Conservation (phyloP, 2,329 filamentous ascomycete species). For the Bisporella sp. region DNA sequence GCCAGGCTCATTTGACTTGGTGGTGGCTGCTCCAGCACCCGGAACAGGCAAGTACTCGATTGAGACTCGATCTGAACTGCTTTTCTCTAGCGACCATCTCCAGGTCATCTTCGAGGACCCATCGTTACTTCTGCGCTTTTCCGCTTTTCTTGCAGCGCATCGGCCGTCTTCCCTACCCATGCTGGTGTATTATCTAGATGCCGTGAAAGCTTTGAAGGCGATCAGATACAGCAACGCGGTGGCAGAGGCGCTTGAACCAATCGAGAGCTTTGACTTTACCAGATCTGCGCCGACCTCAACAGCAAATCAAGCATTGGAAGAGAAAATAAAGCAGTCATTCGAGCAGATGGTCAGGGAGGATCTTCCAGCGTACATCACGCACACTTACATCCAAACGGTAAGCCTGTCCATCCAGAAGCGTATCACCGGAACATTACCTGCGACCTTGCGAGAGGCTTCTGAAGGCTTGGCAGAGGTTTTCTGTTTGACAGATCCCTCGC, state of each 20-base stretch:
- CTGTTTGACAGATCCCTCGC: constrained; percentile 67
- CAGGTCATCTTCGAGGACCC: constrained; percentile 58
- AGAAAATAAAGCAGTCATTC: constrained; percentile 59
- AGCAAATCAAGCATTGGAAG: constrained; percentile 50
- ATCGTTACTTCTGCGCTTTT: constrained; percentile 56
- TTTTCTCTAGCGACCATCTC: constrained; percentile 62
- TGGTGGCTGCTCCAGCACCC: constrained; percentile 33
- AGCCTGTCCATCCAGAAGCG: constrained; percentile 60
- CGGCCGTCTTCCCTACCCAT: constrained; percentile 57
- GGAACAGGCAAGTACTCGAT: constrained; percentile 41
- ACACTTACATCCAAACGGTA: constrained; percentile 63
- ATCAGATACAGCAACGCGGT: constrained; percentile 67
- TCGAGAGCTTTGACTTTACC: constrained; percentile 50
- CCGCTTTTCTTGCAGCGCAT: constrained; percentile 53
- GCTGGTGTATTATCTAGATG: constrained; percentile 65
- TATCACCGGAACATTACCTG: constrained; percentile 59
- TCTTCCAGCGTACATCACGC: constrained; percentile 64
- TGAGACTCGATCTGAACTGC: constrained; percentile 55
- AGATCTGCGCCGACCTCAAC: constrained; percentile 42
- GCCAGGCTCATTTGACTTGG: constrained; percentile 45
- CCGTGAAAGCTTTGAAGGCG: constrained; percentile 62
- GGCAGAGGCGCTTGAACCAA: constrained; percentile 49
- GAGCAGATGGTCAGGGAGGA: constrained; percentile 59
- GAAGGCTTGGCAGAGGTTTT: constrained; percentile 73
- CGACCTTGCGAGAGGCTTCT: constrained; percentile 58